These are phyloP conservation scores for Fraxinus angustifolia DNA, from an alignment of 305 asterid species.

Conservation along the genomic window DNA sequence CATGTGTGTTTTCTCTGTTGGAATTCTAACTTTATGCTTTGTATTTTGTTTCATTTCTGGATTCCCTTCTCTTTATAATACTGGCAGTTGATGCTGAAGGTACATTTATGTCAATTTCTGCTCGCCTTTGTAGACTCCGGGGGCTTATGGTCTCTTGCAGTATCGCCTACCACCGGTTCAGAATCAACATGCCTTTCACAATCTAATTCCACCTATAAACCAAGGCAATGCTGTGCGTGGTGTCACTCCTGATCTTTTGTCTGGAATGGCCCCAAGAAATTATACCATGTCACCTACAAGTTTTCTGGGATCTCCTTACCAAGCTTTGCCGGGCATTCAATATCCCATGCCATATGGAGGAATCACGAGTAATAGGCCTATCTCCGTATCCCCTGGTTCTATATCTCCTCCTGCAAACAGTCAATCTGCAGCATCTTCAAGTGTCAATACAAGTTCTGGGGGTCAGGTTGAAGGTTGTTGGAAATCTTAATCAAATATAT, in stretches of 20 bases:
- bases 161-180: constrained; percentile 72
- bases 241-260: constrained; percentile 42
- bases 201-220: constrained; percentile 59
- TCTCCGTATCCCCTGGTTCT: constrained; percentile 40
- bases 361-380: constrained; percentile 29
- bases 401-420: constrained; percentile 50
- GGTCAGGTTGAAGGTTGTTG: constrained; percentile 73
- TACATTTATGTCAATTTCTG: constrained; percentile 28
- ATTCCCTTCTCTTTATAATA: constrained; percentile 22
- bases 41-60: constrained; percentile 14
- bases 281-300: constrained; percentile 48
- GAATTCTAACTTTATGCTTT: not conserved
- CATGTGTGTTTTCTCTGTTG: not conserved
- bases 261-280: constrained; percentile 56
- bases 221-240: constrained; percentile 59
- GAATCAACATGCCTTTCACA: constrained; percentile 63
- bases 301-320: constrained; percentile 57
- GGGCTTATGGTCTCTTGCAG: constrained; percentile 65
- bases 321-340: constrained; percentile 60
- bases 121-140: constrained; percentile 62
- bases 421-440: constrained; percentile 76
- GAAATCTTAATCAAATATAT: constrained; percentile 17
- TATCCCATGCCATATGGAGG: constrained; percentile 69
- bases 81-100: constrained; percentile 23
- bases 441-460: constrained; percentile 59